Percentiles rank a stretch among this genome's conserved stretches.
Evolutionary conservation across 352 stramenopile species (phyloP).

Genomic region (Pythium utonaiense): DNA sequence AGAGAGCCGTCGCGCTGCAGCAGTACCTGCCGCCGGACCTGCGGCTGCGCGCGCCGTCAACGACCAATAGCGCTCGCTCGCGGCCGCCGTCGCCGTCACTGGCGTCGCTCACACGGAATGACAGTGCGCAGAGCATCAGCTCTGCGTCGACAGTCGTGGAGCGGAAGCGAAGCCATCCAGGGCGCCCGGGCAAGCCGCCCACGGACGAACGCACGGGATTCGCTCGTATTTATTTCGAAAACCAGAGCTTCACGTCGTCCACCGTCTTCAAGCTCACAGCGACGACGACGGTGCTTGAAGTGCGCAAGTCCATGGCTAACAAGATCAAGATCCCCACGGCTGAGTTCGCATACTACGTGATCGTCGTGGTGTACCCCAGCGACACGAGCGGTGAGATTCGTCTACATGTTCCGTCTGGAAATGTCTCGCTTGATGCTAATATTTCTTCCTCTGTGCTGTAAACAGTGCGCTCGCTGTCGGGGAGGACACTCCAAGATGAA

Average conservation of each 20-base stretch:
- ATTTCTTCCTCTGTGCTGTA: constrained; percentile 1
- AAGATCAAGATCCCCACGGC: constrained; percentile 72
- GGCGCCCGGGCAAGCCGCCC: constrained; percentile 19
- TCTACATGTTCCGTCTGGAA: not conserved
- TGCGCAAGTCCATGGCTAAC: constrained; percentile 73
- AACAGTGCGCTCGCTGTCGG: constrained; percentile 49
- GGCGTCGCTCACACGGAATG: constrained; percentile 10
- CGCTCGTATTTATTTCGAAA: constrained; percentile 84
- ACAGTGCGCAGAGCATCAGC: constrained; percentile 17
- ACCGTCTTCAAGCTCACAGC: constrained; percentile 74
- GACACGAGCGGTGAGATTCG: constrained; percentile 27
- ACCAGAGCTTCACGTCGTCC: constrained; percentile 76
- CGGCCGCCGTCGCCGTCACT: not conserved
- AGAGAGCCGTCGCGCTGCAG: not conserved
- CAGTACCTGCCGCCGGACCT: constrained; percentile 8
- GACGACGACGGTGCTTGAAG: constrained; percentile 68
- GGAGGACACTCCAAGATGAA: constrained; percentile 68
- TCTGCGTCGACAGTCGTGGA: constrained; percentile 9
- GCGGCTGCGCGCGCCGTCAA: constrained; percentile 2
- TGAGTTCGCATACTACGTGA: constrained; percentile 73
- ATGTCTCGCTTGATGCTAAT: not conserved
- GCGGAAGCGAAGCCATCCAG: constrained; percentile 11
- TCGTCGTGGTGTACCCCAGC: constrained; percentile 77
- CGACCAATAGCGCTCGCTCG: not conserved
- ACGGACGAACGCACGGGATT: constrained; percentile 63